Evolutionary conservation across 257 asterid genomes (phyloP).

Genomic region (Przewalskia tangutica): DNA sequence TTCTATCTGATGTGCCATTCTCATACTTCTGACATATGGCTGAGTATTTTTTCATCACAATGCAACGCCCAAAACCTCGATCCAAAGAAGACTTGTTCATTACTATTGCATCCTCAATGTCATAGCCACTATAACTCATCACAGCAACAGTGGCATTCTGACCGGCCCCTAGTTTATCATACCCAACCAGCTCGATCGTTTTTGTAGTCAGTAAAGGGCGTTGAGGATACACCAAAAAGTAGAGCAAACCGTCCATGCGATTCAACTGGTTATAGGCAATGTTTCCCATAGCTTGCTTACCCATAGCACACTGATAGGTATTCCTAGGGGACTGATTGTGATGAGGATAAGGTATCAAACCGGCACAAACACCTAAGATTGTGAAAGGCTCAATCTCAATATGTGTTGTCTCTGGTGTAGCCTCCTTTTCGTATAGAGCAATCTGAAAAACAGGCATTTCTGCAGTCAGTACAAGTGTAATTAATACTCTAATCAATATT

Average conservation of each 20-base stretch:
- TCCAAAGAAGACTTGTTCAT: conserved; percentile 96
- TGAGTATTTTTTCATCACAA: conserved; percentile 65
- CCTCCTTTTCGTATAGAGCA: conserved; percentile 78
- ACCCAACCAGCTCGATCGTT: conserved; percentile 83
- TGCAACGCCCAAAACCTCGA: conserved; percentile 99
- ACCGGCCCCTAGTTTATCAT: conserved; percentile 95
- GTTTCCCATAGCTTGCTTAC: conserved; percentile 99
- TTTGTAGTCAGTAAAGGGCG: conserved; percentile 87
- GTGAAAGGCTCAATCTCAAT: conserved; percentile 97
- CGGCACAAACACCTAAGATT: conserved; percentile 81
- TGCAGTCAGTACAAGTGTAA: conserved; percentile 8
- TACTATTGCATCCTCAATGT: conserved; percentile 97
- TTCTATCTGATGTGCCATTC: conserved; percentile 54
- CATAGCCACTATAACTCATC: conserved; percentile 98
- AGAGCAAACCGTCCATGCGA: conserved; percentile 78
- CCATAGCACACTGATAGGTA: conserved; percentile 99
- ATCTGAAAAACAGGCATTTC: conserved; percentile 38
- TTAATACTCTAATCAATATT: not conserved
- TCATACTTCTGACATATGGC: conserved; percentile 52
- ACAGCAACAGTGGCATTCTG: conserved; percentile 98
- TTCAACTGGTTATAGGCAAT: conserved; percentile 89
- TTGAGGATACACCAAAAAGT: conserved; percentile 94
- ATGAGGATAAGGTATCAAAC: conserved; percentile 97
- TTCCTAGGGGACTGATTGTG: conserved; percentile 99
- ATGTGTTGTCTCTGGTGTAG: conserved; percentile 70